phyloP scores from a whole-genome alignment of 139 green algal species.

The Tetradesmus lagerheimii region DNA sequence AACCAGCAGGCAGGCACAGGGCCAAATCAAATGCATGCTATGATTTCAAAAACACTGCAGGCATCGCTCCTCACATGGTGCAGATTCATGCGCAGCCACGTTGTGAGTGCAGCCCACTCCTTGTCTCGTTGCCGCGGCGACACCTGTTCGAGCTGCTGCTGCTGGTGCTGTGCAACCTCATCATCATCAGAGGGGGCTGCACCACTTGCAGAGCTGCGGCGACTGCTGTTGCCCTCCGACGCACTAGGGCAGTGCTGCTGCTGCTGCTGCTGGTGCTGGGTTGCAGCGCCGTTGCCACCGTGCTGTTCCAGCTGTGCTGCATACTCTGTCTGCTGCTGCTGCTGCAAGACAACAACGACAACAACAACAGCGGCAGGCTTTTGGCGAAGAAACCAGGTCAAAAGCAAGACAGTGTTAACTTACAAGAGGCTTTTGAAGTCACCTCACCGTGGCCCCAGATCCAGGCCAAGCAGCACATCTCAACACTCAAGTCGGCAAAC shows the following conservation, averaged over 20 bases:
- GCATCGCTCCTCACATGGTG: slow-evolving; percentile 43
- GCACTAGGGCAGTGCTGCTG: neutral
- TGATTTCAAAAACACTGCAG: neutral
- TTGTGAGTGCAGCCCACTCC: slow-evolving; percentile 70
- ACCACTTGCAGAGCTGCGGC: neutral
- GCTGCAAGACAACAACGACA: neutral
- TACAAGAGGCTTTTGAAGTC: too few relatives aligned
- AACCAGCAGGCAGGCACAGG: neutral
- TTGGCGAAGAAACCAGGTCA: too few relatives aligned
- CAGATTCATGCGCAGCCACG: slow-evolving; percentile 71
- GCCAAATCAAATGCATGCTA: too few relatives aligned
- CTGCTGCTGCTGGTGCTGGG: neutral
- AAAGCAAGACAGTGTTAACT: too few relatives aligned
- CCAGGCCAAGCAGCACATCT: neutral
- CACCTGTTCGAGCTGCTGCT: neutral
- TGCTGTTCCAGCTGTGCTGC: neutral
- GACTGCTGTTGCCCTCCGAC: neutral
- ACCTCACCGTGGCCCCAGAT: too few relatives aligned
- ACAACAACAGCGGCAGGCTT: neutral
- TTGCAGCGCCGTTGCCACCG: neutral
- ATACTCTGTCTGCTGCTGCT: neutral
- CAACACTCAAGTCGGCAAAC: neutral
- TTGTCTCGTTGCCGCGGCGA: slow-evolving; percentile 53
- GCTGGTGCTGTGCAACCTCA: slow-evolving; percentile 10
- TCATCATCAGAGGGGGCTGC: slow-evolving; percentile 9